Conservation (phyloP, 345 rosid species). For the Arabis alpina region DNA sequence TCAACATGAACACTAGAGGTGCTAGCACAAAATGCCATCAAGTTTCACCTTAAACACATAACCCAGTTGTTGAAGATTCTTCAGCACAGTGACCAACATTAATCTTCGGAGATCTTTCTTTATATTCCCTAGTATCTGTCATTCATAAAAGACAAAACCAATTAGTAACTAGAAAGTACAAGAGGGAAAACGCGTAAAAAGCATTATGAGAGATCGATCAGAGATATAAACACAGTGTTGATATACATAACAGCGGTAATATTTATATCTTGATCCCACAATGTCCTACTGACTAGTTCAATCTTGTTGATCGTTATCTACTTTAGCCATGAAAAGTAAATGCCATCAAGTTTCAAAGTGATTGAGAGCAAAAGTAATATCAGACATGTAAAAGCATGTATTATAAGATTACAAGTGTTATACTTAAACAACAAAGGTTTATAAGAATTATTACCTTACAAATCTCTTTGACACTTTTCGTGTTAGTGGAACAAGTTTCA, state of each 20-base stretch:
- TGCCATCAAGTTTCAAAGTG: too few species aligned
- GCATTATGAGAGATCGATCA: slow-evolving; percentile 7
- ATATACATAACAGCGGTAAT: too few species aligned
- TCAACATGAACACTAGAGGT: slow-evolving; percentile 25
- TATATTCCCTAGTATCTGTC: slow-evolving; percentile 83
- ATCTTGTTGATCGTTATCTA: slow-evolving; percentile 8
- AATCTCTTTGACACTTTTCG: slow-evolving; percentile 51
- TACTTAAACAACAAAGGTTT: too few species aligned
- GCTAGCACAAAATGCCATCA: slow-evolving; percentile 23
- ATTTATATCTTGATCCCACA: neutral
- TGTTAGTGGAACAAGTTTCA: slow-evolving; percentile 48
- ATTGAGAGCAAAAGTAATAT: too few species aligned
- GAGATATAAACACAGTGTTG: slow-evolving; percentile 7
- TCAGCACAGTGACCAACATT: slow-evolving; percentile 75
- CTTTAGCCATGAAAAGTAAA: slow-evolving; percentile 23
- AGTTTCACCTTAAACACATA: slow-evolving; percentile 72
- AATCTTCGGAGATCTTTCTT: slow-evolving; percentile 67
- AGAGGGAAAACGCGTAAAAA: neutral
- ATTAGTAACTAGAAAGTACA: slow-evolving; percentile 13
- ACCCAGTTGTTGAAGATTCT: slow-evolving; percentile 83
- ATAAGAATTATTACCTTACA: slow-evolving; percentile 40
- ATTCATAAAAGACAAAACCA: slow-evolving; percentile 34
- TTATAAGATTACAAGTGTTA: too few species aligned
- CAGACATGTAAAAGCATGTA: too few species aligned
- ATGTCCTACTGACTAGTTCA: slow-evolving; percentile 7